Base-by-base conservation (phyloP, 106 monocot species). In the Narthecium ossifragum region DNA sequence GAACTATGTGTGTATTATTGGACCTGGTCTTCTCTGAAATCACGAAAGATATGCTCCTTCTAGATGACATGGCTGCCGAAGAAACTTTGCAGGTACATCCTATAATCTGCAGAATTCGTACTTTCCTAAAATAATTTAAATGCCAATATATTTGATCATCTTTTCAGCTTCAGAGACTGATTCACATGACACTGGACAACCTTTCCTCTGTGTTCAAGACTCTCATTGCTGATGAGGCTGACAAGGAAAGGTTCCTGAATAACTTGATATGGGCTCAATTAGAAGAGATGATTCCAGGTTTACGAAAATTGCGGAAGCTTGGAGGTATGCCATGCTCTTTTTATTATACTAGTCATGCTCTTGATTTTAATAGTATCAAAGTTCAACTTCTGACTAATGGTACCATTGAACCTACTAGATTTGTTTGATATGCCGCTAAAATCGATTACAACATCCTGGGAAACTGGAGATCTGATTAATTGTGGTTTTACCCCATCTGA, bases 11-110 rank as follows among this genome's bases (percentile, higher is more conserved):
- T 63, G 36, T 51, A 43, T 34, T 86, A 49, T 51, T 96, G 51
- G 78, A 86, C 64, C 61, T 55, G 62, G 70, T 83, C 33, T 90
- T 90, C 57, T 86, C 80, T 66, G 80, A 73, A 70, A 68, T 96
- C 27, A 81, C 81, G 34, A 76, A 58, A 62, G 90, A 90, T 56
- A 71, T 96, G 71, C 86, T 96, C 34, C 75, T 86, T 50, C 58
- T 96, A 71, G 96, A 96, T 75, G 90, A 96, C 55, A 86, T 90
- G 59, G 96, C 86, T 66, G 96, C 90, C 46, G 96, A 90, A 33
- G 96, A 96, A 61, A 86, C 96, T 6, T 69, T 96, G 61, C 94
- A 94, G 94, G 94, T 94, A 34, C n/a, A 48, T 49, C 27, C 22
- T 34, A 26, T 34, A 52, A 18, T 25, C 31, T 20, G 20, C 31